Conservation (phyloP, 331 rosid genomes). For the Cucumis variabilis region DNA sequence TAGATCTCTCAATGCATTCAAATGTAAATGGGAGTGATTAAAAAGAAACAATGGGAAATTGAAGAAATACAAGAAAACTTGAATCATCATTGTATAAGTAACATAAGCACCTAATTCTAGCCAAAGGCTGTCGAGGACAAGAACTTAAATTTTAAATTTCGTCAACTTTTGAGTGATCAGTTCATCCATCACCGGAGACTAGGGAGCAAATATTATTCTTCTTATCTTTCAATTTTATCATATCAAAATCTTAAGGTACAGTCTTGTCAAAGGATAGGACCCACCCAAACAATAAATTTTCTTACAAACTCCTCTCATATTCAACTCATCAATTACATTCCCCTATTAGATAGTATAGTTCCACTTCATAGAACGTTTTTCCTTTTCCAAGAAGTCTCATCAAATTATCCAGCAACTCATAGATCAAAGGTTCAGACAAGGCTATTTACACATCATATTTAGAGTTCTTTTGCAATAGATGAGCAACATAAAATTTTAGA, state of each 20-base stretch:
- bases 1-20: too few species aligned
- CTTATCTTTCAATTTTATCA: neutral
- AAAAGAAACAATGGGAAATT: too few species aligned
- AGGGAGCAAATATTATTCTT: neutral
- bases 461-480: too few species aligned
- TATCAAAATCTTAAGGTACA: constrained; percentile 10
- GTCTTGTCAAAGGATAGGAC: neutral
- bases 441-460: neutral
- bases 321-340: neutral
- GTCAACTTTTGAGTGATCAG: constrained; percentile 4
- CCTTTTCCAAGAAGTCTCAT: neutral
- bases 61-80: neutral
- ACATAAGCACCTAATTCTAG: neutral
- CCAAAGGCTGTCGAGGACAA: neutral
- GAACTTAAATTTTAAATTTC: neutral
- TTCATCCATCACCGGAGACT: neutral
- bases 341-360: neutral
- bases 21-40: too few species aligned
- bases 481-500: constrained; percentile 34
- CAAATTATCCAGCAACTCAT: neutral
- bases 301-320: neutral
- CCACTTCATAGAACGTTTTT: neutral
- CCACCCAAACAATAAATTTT: neutral
- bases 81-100: neutral
- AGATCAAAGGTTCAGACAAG: neutral